Conservation (phyloP, 768 basidiomycete genomes). For the Dioszegia crocea region DNA sequence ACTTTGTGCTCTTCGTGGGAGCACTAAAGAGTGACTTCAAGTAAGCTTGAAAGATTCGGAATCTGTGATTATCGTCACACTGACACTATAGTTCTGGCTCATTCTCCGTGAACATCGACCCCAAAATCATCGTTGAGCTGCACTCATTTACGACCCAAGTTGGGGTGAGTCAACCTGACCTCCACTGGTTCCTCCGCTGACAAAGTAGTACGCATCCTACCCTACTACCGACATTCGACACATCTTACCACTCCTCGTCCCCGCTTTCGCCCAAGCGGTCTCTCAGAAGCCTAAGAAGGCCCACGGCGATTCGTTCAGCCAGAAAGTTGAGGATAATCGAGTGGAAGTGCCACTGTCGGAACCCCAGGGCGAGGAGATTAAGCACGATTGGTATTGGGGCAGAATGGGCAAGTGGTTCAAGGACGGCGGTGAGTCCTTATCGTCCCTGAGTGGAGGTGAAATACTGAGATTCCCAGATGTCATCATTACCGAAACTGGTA, state of each 20-base stretch:
- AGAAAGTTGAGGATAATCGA: constrained; percentile 26
- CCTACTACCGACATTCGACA: constrained; percentile 47
- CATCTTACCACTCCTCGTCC: constrained; percentile 43
- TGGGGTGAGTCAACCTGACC: constrained; percentile 18
- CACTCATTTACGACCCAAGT: constrained; percentile 47
- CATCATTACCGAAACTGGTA: constrained; percentile 84
- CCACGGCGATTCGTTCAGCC: constrained; percentile 26
- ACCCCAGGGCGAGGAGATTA: constrained; percentile 54
- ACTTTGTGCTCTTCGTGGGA: constrained; percentile 48
- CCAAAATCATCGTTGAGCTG: constrained; percentile 46
- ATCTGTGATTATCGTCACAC: background rate
- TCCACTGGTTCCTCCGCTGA: background rate
- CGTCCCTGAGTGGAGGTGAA: no score
- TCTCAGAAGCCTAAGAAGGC: constrained; percentile 14
- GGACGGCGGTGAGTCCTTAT: constrained; percentile 55
- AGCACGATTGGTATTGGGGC: constrained; percentile 82
- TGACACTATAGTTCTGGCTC: constrained; percentile 41
- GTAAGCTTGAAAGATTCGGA: constrained; percentile 18
- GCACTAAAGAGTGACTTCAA: constrained; percentile 50
- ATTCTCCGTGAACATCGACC: constrained; percentile 47
- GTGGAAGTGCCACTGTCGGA: constrained; percentile 18
- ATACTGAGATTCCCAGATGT: constrained; percentile 52
- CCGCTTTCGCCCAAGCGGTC: constrained; percentile 34
- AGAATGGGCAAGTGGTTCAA: constrained; percentile 68
- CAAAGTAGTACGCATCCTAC: constrained; percentile 42